These are phyloP conservation scores for Stachybotrys chartarum DNA, from an alignment of 2,329 filamentous ascomycete genomes.

Conservation along the genomic window DNA sequence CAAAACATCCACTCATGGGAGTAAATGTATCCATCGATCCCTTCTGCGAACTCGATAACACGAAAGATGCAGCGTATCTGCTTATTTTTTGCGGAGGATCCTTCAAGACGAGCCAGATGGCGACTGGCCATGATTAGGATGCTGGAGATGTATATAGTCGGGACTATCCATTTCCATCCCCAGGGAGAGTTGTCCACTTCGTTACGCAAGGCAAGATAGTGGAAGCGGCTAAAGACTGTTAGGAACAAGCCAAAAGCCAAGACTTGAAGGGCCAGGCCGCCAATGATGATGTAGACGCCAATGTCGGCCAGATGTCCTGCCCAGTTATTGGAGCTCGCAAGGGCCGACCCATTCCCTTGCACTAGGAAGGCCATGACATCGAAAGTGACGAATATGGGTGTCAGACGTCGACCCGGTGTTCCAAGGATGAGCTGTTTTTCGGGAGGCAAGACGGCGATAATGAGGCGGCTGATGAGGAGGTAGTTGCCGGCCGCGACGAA, in stretches of 20 bases:
- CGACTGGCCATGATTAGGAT: slow-evolving; percentile 34
- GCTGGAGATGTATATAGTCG: slow-evolving; percentile 36
- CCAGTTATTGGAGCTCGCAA: slow-evolving; percentile 36
- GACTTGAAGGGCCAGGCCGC: slow-evolving; percentile 32
- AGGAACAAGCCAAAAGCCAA: slow-evolving; percentile 33
- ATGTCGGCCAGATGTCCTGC: slow-evolving; percentile 26
- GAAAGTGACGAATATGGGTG: slow-evolving; percentile 35
- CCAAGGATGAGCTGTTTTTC: slow-evolving; percentile 25
- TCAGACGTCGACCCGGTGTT: slow-evolving; percentile 29
- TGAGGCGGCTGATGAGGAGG: slow-evolving; percentile 40
- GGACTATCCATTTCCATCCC: slow-evolving; percentile 30
- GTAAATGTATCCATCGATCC: slow-evolving; percentile 42
- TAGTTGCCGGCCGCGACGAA: slow-evolving; percentile 44
- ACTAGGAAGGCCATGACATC: slow-evolving; percentile 38
- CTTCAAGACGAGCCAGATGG: background rate
- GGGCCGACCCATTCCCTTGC: slow-evolving; percentile 35
- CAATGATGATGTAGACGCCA: slow-evolving; percentile 33
- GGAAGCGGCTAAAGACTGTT: slow-evolving; percentile 29
- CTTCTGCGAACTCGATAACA: slow-evolving; percentile 44
- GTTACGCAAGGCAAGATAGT: slow-evolving; percentile 17
- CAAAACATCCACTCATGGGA: slow-evolving; percentile 46
- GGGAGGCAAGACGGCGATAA: slow-evolving; percentile 26
- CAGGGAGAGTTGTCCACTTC: slow-evolving; percentile 17
- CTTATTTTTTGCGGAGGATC: slow-evolving; percentile 13
- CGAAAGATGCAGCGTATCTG: slow-evolving; percentile 42